phyloP scores from a whole-genome alignment of 441 rosid genomes.

The Pelargonium australe region DNA sequence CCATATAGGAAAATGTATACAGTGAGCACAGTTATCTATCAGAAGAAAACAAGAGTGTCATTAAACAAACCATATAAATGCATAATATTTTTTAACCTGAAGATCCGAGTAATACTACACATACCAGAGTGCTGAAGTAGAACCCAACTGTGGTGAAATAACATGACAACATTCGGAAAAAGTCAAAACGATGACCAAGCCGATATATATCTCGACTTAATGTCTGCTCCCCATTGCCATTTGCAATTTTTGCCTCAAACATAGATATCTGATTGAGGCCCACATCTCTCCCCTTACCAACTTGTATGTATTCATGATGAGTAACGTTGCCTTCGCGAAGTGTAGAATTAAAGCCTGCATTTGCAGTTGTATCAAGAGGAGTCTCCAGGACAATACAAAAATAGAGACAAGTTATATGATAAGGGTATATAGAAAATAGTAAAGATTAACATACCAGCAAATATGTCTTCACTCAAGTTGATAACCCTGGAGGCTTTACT shows the following conservation, averaged over 20 bases:
- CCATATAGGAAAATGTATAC: slow-evolving; percentile 98
- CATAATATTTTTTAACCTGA: slow-evolving; percentile 9
- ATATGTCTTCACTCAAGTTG: no score
- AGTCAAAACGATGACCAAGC: slow-evolving; percentile 98
- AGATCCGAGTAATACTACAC: slow-evolving; percentile 10
- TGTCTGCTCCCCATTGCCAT: slow-evolving; percentile 99
- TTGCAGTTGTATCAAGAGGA: slow-evolving; percentile 20
- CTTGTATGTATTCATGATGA: slow-evolving; percentile 99
- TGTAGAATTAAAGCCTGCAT: slow-evolving; percentile 90
- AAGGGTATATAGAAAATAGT: slow-evolving; percentile 8
- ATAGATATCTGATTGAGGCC: slow-evolving; percentile 97
- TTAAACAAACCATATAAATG: slow-evolving; percentile 9
- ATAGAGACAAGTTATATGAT: not conserved
- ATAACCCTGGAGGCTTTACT: no score
- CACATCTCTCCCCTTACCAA: slow-evolving; percentile 99
- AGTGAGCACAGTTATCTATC: slow-evolving; percentile 91
- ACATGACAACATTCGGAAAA: slow-evolving; percentile 94
- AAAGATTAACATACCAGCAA: slow-evolving; percentile 63
- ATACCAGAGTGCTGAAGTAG: slow-evolving; percentile 94
- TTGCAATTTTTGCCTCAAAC: slow-evolving; percentile 99
- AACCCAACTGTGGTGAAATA: slow-evolving; percentile 97
- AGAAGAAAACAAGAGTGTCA: slow-evolving; percentile 18
- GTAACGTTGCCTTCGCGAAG: slow-evolving; percentile 99
- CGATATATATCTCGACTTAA: slow-evolving; percentile 90
- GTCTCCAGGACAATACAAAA: slow-evolving; percentile 10